Evolutionary conservation across 2,329 filamentous ascomycete species (phyloP).

Genomic region (Dactylellina cionopaga): DNA sequence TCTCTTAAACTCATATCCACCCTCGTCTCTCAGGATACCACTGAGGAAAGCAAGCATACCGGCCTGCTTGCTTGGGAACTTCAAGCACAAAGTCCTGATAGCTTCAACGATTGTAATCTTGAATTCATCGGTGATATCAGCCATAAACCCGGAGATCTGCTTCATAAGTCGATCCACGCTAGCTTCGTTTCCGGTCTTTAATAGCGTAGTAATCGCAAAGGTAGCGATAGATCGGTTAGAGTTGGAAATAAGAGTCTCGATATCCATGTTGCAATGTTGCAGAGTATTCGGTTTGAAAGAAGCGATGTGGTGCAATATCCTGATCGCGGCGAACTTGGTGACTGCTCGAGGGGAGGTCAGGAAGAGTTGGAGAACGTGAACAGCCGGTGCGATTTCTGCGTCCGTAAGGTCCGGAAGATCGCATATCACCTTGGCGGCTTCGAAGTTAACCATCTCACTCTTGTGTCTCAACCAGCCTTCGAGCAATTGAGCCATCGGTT

Average conservation of each 20-base stretch:
- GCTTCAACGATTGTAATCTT: slow-evolving; percentile 99
- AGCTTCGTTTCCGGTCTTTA: slow-evolving; percentile 97
- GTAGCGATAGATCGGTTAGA: slow-evolving; percentile 97
- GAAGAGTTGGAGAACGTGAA: slow-evolving; percentile 96
- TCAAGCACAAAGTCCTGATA: slow-evolving; percentile 93
- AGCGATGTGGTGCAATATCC: slow-evolving; percentile 95
- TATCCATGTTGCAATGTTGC: slow-evolving; percentile 93
- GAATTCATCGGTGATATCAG: slow-evolving; percentile 98
- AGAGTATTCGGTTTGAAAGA: slow-evolving; percentile 95
- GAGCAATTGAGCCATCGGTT: slow-evolving; percentile 95
- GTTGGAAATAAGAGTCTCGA: slow-evolving; percentile 95
- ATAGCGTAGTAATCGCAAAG: slow-evolving; percentile 95
- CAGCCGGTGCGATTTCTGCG: slow-evolving; percentile 86
- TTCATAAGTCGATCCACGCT: slow-evolving; percentile 98
- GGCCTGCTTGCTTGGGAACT: slow-evolving; percentile 97
- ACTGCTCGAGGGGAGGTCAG: slow-evolving; percentile 93
- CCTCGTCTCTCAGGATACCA: slow-evolving; percentile 94
- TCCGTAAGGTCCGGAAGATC: slow-evolving; percentile 93
- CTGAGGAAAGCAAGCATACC: slow-evolving; percentile 98
- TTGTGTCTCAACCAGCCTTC: slow-evolving; percentile 98
- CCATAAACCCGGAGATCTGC: slow-evolving; percentile 98
- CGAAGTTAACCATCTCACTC: slow-evolving; percentile 99
- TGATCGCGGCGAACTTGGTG: slow-evolving; percentile 95
- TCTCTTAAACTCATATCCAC: slow-evolving; percentile 97
- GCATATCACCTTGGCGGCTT: slow-evolving; percentile 97